Evolutionary conservation across 1,284 basidiomycete species (phyloP).

Genomic region (Lentinus polychrous): DNA sequence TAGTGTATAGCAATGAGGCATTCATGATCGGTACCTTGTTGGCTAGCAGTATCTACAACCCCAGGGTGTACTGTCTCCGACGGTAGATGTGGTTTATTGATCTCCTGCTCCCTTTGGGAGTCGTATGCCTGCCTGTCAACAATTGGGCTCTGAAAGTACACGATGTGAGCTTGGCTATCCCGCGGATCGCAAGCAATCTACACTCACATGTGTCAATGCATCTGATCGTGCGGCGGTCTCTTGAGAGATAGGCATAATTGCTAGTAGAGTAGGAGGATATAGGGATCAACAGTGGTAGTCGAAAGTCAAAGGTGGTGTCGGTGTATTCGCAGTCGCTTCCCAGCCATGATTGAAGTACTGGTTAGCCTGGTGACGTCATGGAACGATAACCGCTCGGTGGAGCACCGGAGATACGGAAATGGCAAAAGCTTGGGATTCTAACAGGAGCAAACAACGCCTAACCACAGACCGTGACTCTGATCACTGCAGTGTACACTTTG

Average conservation of each 20-base stretch:
- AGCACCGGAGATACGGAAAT: too few species aligned
- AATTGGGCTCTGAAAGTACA: slow-evolving; percentile 2
- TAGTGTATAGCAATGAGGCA: neutral
- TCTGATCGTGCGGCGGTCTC: slow-evolving; percentile 13
- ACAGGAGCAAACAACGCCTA: too few species aligned
- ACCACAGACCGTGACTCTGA: too few species aligned
- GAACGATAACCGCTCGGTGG: too few species aligned
- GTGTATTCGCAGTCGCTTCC: too few species aligned
- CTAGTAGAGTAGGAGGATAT: neutral
- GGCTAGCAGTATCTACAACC: slow-evolving; percentile 7
- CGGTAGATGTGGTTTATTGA: slow-evolving; percentile 5
- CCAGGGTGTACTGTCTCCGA: slow-evolving; percentile 11
- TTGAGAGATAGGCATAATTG: slow-evolving; percentile 7
- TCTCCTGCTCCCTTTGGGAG: neutral
- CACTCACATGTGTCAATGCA: slow-evolving; percentile 1
- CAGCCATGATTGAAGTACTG: too few species aligned
- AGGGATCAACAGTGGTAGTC: too few species aligned
- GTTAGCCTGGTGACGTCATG: too few species aligned
- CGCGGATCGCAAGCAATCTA: neutral
- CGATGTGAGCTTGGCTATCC: neutral
- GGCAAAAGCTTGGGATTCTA: too few species aligned
- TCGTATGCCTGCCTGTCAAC: slow-evolving; percentile 5
- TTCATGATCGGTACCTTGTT: slow-evolving; percentile 12
- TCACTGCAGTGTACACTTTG: too few species aligned
- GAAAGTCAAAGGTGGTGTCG: too few species aligned